These are phyloP conservation scores for Cucurbita moschata DNA, from an alignment of 306 rosid genomes.

Conservation along the genomic window DNA sequence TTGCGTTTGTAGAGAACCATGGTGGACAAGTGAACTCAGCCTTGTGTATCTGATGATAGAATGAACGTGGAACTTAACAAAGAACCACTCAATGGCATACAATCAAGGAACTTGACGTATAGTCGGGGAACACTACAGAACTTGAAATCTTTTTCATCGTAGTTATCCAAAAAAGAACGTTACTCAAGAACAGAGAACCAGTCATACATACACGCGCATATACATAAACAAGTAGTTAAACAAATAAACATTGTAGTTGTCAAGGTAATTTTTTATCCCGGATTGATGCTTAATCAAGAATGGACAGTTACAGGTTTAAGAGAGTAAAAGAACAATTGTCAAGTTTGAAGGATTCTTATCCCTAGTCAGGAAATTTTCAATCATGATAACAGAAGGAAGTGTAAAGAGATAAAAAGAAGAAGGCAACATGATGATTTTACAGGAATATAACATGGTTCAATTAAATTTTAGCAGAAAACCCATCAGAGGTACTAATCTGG, in stretches of 20 bases:
- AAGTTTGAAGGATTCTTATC: not conserved
- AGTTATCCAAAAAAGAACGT: not conserved
- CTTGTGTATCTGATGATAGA: constrained; percentile 61
- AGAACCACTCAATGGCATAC: not conserved
- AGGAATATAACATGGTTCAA: too few species aligned
- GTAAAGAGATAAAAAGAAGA: too few species aligned
- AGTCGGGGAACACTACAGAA: not conserved
- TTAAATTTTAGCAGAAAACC: too few species aligned
- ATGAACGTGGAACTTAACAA: not conserved
- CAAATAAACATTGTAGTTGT: not conserved
- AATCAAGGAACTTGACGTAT: not conserved
- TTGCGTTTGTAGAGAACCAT: constrained; percentile 89
- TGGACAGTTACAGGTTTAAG: not conserved
- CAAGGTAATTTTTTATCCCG: not conserved
- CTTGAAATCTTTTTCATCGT: not conserved
- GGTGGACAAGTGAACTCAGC: constrained; percentile 79
- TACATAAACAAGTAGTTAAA: not conserved
- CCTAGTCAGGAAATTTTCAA: not conserved
- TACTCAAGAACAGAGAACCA: not conserved
- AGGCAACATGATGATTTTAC: too few species aligned
- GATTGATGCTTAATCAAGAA: not conserved
- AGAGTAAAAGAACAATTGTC: not conserved
- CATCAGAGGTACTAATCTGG: too few species aligned
- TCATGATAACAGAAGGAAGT: not conserved
- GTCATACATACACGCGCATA: not conserved